Conservation (phyloP, 352 stramenopile genomes). For the Phytophthora ramorum region DNA sequence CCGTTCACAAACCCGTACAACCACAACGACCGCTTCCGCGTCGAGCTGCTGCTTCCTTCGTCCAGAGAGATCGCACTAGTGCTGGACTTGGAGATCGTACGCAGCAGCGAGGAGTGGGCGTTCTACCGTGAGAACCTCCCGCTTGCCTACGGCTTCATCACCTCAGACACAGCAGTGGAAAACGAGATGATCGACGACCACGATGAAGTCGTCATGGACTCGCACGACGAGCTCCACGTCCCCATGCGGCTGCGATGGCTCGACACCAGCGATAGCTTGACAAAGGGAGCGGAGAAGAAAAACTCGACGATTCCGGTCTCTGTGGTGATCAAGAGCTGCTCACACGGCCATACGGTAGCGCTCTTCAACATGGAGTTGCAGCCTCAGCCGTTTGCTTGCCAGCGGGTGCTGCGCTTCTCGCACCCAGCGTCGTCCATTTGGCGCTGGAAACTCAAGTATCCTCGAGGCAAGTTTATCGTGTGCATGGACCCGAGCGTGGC, state of each 20-base stretch:
- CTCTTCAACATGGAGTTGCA: constrained; percentile 89
- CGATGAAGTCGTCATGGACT: constrained; percentile 88
- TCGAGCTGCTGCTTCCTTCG: constrained; percentile 74
- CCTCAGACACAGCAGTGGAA: constrained; percentile 64
- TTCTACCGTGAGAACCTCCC: constrained; percentile 80
- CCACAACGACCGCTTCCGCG: constrained; percentile 90
- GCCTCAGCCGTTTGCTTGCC: constrained; percentile 78
- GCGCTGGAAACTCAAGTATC: constrained; percentile 59
- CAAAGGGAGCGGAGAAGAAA: neutral
- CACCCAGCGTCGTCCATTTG: constrained; percentile 64
- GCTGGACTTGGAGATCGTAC: constrained; percentile 84
- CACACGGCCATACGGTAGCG: constrained; percentile 90
- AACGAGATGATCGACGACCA: constrained; percentile 93
- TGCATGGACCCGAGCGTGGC: constrained; percentile 78
- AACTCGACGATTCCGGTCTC: constrained; percentile 46
- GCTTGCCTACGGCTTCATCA: constrained; percentile 48
- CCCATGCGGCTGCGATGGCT: constrained; percentile 92
- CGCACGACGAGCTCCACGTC: constrained; percentile 83
- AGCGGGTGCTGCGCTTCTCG: constrained; percentile 84
- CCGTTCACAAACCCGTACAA: constrained; percentile 92
- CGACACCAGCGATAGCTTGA: constrained; percentile 25
- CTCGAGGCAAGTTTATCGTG: constrained; percentile 62
- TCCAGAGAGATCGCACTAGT: constrained; percentile 38
- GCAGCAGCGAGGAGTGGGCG: constrained; percentile 78
- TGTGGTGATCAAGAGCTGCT: constrained; percentile 86